Conservation (phyloP, 768 basidiomycete species). For the Lactarius quietus region DNA sequence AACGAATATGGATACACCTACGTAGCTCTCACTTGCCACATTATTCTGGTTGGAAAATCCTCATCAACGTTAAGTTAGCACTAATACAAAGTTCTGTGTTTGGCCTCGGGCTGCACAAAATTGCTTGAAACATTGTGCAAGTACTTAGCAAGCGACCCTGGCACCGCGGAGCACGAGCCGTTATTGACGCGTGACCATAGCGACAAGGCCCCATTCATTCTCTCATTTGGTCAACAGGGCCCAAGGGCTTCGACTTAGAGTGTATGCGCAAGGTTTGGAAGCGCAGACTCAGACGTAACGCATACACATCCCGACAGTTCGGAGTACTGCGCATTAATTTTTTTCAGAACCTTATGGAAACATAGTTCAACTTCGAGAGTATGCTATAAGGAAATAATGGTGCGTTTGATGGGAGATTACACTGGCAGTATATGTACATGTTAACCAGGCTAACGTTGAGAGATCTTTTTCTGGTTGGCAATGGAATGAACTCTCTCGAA, state of each 20-base stretch:
- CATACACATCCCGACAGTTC: not conserved
- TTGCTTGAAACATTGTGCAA: conserved; percentile 1
- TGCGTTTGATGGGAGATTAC: not conserved
- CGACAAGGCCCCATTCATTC: not conserved
- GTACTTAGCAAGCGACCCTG: not conserved
- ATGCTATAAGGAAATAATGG: not conserved
- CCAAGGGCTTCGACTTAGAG: not conserved
- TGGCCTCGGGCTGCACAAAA: not conserved
- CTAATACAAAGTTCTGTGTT: not conserved
- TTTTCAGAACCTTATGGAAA: conserved; percentile 2
- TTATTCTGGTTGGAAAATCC: not conserved
- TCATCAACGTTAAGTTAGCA: not conserved
- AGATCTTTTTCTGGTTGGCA: conserved; percentile 16
- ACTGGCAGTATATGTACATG: not conserved
- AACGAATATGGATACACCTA: not conserved
- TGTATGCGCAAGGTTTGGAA: not conserved
- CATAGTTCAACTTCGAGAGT: not conserved
- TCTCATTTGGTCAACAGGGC: not conserved
- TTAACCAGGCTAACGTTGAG: conserved; percentile 10
- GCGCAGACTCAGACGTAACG: not conserved
- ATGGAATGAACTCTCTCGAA: conserved; percentile 22
- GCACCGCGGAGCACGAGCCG: not conserved
- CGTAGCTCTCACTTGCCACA: not conserved
- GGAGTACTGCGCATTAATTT: not conserved
- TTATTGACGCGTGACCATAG: conserved; percentile 1